These are phyloP conservation scores for Phaeodactylum tricornutum DNA, from an alignment of 108 stramenopile genomes.

Conservation along the genomic window DNA sequence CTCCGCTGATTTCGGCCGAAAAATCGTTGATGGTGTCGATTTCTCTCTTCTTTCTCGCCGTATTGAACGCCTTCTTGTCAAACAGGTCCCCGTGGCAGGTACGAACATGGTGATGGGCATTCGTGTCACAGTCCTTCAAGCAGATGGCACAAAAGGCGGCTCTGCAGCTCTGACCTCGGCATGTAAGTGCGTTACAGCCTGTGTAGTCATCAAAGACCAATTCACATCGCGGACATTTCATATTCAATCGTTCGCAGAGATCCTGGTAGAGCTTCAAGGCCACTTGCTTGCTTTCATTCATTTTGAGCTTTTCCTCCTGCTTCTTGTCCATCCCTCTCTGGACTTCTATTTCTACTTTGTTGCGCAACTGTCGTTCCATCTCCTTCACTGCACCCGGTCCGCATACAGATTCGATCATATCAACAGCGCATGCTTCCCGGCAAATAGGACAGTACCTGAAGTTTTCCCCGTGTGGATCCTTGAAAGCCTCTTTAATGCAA, in stretches of 20 bases:
- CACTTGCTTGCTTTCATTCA: constrained; percentile 8
- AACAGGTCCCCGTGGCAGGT: constrained; percentile 15
- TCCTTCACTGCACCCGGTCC: constrained; percentile 28
- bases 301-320: constrained; percentile 16
- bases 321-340: constrained; percentile 12
- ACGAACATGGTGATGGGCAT: constrained; percentile 29
- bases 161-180: constrained; percentile 15
- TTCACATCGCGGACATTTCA: constrained; percentile 33
- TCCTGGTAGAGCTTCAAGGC: constrained; percentile 27
- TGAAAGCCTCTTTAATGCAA: constrained; percentile 23
- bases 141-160: constrained; percentile 40
- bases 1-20: constrained; percentile 9
- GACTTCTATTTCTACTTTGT: constrained; percentile 23
- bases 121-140: constrained; percentile 24
- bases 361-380: constrained; percentile 28
- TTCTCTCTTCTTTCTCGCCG: constrained; percentile 4
- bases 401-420: constrained; percentile 27
- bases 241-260: constrained; percentile 21
- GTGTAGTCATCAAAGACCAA: constrained; percentile 30
- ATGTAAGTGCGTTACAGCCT: constrained; percentile 37
- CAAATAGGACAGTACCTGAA: constrained; percentile 20
- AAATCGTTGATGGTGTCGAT: constrained; percentile 6
- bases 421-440: constrained; percentile 16
- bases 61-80: constrained; percentile 20
- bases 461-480: constrained; percentile 24